Evolutionary conservation across 495 filamentous ascomycete species (phyloP), one percentile per base, ranked within the genome.

Genomic region (Friedmanniomyces endolithicus): DNA sequence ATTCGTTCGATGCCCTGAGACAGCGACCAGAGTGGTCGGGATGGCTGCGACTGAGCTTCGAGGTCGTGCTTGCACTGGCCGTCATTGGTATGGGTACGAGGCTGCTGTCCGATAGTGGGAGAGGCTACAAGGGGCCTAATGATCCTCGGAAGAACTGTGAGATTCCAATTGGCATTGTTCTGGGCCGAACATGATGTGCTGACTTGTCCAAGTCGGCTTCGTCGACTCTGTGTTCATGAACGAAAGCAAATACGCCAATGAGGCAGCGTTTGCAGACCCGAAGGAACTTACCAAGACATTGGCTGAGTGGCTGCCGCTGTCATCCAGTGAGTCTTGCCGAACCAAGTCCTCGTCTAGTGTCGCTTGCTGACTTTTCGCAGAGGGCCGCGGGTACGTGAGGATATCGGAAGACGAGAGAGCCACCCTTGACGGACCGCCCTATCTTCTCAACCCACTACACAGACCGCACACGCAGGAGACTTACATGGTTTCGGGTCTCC

Each of bases 381-480:
- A 58, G 41, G 55, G 55, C n/a, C 14, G 55, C 41, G 55, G 55
- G n/a, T 58, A 52, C 35, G 55, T 58, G n/a, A 20, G 41, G 11
- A 48, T 58, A n/a, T 48, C 55, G 31, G 11, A 35, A 27, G 39
- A 44, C 12, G 48, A 58, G 39, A 27, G 55, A 27, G 24, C 9
- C 9, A 39, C 7, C 7, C 11, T 58, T 34, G 55, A 58, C 27
- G 43, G 55, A 6, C 55, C 55, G n/a, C 55, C 55, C 1, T 58
- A 58, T 29, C 25, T 45, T n/a, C 11, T 58, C 23, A 53, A 58
- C 55, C 55, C 55, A 6, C 16, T 52, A 11, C 39, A 44, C 11
- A 44, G 41, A 25, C 55, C 35, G 6, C 16, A 29, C 14, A 24
- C 2, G 22, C 7, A 16, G 11, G 53, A 56, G n/a, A 29, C 53